A percentile compares a stretch with the other conserved stretches of the same genome.
phyloP scores from a whole-genome alignment of 176 grass and related monocot genomes.

The Hyparrhenia diplandra region DNA sequence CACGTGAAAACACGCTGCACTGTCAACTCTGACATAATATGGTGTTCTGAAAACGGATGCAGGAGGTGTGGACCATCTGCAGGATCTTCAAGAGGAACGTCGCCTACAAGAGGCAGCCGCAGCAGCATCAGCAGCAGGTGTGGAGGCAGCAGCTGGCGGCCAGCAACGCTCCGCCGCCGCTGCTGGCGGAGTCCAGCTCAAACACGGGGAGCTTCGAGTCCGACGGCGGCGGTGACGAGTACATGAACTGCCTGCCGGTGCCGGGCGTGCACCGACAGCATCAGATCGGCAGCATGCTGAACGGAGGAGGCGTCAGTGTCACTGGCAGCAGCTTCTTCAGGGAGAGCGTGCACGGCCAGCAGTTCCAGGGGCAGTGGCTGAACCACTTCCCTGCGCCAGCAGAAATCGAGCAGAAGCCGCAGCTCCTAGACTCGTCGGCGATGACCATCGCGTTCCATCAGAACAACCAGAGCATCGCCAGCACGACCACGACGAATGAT shows the following conservation, averaged over 20 bases:
- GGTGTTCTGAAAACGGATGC: slow-evolving; percentile 3
- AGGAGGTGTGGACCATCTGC: slow-evolving; percentile 96
- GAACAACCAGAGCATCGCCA: slow-evolving; percentile 9
- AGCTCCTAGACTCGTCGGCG: slow-evolving; percentile 15
- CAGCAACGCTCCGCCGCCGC: neutral
- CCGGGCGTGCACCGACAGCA: slow-evolving; percentile 19
- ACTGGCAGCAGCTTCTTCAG: slow-evolving; percentile 9
- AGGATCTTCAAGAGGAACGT: slow-evolving; percentile 75
- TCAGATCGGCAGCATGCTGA: neutral
- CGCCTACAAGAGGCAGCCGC: slow-evolving; percentile 59
- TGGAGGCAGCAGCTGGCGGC: slow-evolving; percentile 22
- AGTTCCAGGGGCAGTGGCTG: slow-evolving; percentile 36
- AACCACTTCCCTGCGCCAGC: neutral
- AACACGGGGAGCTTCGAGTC: slow-evolving; percentile 72
- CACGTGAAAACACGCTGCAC: neutral
- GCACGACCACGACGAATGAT: neutral
- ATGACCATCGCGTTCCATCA: slow-evolving; percentile 37
- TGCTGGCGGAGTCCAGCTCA: slow-evolving; percentile 42
- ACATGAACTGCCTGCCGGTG: slow-evolving; percentile 31
- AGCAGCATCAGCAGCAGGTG: slow-evolving; percentile 21
- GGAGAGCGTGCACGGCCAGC: slow-evolving; percentile 28
- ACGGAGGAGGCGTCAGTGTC: neutral
- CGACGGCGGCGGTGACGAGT: slow-evolving; percentile 46
- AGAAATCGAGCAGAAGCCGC: slow-evolving; percentile 35
- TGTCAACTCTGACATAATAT: neutral